Conservation (phyloP, 2,329 filamentous ascomycete genomes). For the Fusarium mundagurra region DNA sequence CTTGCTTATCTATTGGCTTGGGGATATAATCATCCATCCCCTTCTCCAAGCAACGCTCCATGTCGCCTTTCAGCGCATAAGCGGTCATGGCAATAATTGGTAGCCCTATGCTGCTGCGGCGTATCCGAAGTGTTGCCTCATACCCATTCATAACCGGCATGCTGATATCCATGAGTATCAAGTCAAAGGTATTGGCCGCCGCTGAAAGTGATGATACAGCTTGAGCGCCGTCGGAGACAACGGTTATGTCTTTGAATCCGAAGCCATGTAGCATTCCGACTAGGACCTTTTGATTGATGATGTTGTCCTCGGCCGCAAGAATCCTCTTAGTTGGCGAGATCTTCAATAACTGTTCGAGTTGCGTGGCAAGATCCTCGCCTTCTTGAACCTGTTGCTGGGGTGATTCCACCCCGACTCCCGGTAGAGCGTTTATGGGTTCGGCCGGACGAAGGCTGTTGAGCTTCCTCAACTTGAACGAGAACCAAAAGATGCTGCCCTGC, state of each 20-base stretch:
- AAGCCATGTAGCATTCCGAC: constrained; percentile 6
- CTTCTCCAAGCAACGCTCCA: constrained; percentile 3
- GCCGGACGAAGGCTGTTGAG: neutral
- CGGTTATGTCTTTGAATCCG: neutral
- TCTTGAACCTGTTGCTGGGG: neutral
- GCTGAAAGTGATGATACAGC: neutral
- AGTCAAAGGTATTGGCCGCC: neutral
- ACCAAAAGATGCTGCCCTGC: constrained; percentile 4
- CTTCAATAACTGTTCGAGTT: neutral
- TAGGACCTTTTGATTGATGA: constrained; percentile 2
- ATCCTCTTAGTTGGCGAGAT: neutral
- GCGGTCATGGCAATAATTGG: constrained; percentile 9
- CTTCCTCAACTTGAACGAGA: neutral
- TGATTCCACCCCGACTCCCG: rapidly evolving
- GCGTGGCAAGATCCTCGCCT: neutral
- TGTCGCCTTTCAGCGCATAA: constrained; percentile 1
- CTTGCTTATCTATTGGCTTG: neutral
- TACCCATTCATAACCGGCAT: constrained; percentile 6
- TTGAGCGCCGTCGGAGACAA: neutral
- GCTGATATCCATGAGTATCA: constrained; percentile 9
- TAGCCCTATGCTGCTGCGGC: neutral
- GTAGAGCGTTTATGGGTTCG: rapidly evolving
- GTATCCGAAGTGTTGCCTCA: neutral
- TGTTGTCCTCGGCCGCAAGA: neutral
- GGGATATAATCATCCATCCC: constrained; percentile 8